Percentiles rank a stretch among this genome's conserved stretches.
These are phyloP conservation scores for Sicyos edulis DNA, from an alignment of 306 rosid genomes.

Conservation along the genomic window DNA sequence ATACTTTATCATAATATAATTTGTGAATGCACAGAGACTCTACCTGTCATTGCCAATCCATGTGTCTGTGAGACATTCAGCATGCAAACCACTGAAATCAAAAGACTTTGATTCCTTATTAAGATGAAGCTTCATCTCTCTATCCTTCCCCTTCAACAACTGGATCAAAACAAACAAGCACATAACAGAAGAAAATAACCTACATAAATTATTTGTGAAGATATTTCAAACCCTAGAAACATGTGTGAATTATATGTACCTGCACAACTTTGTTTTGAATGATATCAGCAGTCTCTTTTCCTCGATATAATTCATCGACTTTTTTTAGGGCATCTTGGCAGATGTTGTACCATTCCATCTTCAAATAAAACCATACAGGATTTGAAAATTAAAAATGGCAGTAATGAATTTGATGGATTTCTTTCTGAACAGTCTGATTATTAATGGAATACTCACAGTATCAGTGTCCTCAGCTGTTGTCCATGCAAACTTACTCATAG, in stretches of 20 bases:
- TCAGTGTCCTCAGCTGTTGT: conserved; percentile 70
- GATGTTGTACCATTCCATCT: conserved; percentile 82
- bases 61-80: conserved; percentile 86
- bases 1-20: neutral
- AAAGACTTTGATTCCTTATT: conserved; percentile 58
- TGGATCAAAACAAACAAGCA: conserved; percentile 18
- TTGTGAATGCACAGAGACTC: neutral
- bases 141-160: conserved; percentile 71
- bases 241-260: conserved; percentile 29
- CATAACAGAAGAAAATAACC: neutral
- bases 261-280: conserved; percentile 58
- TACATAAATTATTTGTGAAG: neutral
- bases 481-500: conserved; percentile 77
- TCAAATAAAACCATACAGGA: conserved; percentile 23
- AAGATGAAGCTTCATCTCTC: conserved; percentile 54
- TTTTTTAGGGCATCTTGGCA: conserved; percentile 57
- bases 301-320: conserved; percentile 46
- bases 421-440: neutral
- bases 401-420: neutral
- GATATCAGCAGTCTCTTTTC: conserved; percentile 46
- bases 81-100: conserved; percentile 56
- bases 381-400: neutral
- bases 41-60: conserved; percentile 97
- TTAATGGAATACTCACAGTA: conserved; percentile 40
- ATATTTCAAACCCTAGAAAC: neutral